These are phyloP conservation scores for Adenanthera pavonina DNA, from an alignment of 306 rosid species.

Conservation along the genomic window DNA sequence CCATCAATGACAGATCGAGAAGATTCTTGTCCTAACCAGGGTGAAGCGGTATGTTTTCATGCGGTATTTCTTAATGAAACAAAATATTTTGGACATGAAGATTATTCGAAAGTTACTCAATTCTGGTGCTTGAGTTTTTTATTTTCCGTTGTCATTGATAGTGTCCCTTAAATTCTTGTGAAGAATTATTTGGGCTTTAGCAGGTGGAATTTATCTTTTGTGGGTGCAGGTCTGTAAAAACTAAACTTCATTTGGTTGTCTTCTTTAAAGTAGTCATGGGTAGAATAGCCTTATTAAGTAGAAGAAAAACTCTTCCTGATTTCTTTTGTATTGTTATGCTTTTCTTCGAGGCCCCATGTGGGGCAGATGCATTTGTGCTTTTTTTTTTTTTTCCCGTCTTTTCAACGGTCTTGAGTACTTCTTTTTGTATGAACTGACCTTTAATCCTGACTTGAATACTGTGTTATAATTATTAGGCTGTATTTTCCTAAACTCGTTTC, in stretches of 20 bases:
- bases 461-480: background rate
- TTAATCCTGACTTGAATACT: slow-evolving; percentile 12
- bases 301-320: background rate
- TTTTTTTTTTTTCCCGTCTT: background rate
- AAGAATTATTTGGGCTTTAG: background rate
- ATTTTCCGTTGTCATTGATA: slow-evolving; percentile 9
- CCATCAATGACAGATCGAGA: slow-evolving; percentile 55
- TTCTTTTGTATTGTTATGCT: background rate
- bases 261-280: background rate
- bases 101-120: no score
- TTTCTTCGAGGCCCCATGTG: background rate
- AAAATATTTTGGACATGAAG: no score
- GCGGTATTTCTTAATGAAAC: background rate
- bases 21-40: slow-evolving; percentile 40
- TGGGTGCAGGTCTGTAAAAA: background rate
- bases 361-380: slow-evolving; percentile 6
- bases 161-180: slow-evolving; percentile 6
- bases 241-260: background rate
- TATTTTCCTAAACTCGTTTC: slow-evolving; percentile 7
- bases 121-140: background rate
- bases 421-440: slow-evolving; percentile 23
- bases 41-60: slow-evolving; percentile 45
- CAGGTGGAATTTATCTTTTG: background rate
- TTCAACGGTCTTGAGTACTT: slow-evolving; percentile 12
- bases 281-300: background rate